Base-by-base conservation (phyloP, 169 alveolate genomes). In the Theileria parva region DNA sequence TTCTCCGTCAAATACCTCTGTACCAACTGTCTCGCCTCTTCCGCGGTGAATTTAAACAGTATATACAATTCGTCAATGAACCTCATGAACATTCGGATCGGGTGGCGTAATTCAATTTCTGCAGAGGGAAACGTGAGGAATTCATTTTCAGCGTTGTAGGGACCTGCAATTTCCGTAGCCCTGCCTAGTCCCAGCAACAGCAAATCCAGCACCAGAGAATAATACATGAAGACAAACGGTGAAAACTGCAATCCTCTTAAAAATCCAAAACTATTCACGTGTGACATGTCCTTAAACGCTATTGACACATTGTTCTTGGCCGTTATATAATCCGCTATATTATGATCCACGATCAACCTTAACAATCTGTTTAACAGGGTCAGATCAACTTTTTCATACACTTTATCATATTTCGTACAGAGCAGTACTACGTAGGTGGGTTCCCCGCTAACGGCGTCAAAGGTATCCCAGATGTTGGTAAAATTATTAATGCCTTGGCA, bases 81-180 rank as follows among this genome's bases (percentile, higher is more conserved):
- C 79, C 99, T 93, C 77, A 98, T 95, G 86, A 97, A 98, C 37
- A 98, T 91, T 70, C 99, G 94, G 34, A 98, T 97, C 2, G 99
- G 99, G 81, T 98, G 99, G 21, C 97, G 83, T 0, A 95, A 92
- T 83, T 98, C 99, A 23, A 98, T 96, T 53, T 94, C 94, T 15
- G 95, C 95, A 86, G 96, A 98, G 66, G 97, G 86, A 86, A 93
- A 98, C 37, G 97, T 93, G 91, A 98, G 91, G 2, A 99, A 99
- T 64, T 95, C 94, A 65, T 93, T 95, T n/a, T 99, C 98, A 78
- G 79, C 60, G 12, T 72, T 39, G 32, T 79, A 77, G 17, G 99
- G 99, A 8, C 99, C 99, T 17, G 99, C 99, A 32, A 99, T 77
- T 80, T 99, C 99, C 13, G 98, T 93, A 11, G 99, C 99, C 74